Conservation (phyloP, 164 flowering plant genomes). For the Malania oleifera region DNA sequence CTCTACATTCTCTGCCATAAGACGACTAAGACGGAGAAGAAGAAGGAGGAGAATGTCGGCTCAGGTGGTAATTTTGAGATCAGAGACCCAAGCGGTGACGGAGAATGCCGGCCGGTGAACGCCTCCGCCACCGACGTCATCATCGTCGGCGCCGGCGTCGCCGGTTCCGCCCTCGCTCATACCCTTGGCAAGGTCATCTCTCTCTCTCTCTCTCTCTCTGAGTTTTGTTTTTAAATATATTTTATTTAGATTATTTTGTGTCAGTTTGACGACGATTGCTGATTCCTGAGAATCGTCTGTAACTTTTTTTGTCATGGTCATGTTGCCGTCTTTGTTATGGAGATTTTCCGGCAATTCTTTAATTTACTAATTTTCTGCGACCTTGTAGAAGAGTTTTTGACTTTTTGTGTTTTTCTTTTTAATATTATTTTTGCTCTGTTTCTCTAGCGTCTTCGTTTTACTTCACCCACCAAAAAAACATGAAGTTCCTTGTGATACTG, state of each 20-base stretch:
- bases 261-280: not conserved
- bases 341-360: too few relatives aligned
- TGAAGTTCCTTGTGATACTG: too few relatives aligned
- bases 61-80: not conserved
- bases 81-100: not conserved
- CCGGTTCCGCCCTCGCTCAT: conserved; percentile 34
- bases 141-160: conserved; percentile 41
- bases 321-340: too few relatives aligned
- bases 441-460: too few relatives aligned
- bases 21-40: not conserved
- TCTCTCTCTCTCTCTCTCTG: not conserved
- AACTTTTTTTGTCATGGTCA: too few relatives aligned
- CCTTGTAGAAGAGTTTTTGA: too few relatives aligned
- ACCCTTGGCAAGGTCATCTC: conserved; percentile 30
- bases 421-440: too few relatives aligned
- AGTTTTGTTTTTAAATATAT: not conserved
- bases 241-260: not conserved
- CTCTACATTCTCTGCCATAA: conserved; percentile 10
- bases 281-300: too few relatives aligned
- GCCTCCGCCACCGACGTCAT: conserved; percentile 21
- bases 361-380: too few relatives aligned
- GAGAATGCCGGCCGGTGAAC: not conserved
- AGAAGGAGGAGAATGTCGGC: not conserved
- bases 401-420: too few relatives aligned
- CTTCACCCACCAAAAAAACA: too few relatives aligned